These are phyloP conservation scores for Dactylorhiza incarnata DNA, from an alignment of 106 monocot species.

Conservation along the genomic window DNA sequence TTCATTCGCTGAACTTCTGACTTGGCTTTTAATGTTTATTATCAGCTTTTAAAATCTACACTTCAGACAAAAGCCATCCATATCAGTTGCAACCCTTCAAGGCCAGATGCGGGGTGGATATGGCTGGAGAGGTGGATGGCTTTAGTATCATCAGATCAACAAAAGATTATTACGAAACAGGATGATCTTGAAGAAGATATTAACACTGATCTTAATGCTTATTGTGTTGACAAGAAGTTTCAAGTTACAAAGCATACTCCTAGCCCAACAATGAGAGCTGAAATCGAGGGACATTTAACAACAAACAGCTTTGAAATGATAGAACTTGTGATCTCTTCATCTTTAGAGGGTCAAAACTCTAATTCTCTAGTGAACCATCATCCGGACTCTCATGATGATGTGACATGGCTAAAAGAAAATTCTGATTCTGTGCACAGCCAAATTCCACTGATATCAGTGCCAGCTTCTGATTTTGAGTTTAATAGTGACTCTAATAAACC, in stretches of 20 bases:
- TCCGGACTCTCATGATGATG: constrained; percentile 18
- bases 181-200: constrained; percentile 1
- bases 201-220: constrained; percentile 1
- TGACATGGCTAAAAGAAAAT: constrained; percentile 3
- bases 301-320: constrained; percentile 8
- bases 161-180: constrained; percentile 3
- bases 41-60: constrained; percentile 52
- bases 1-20: background rate
- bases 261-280: constrained; percentile 3
- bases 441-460: constrained; percentile 12
- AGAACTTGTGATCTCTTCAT: constrained; percentile 15
- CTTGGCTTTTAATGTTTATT: background rate
- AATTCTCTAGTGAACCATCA: constrained; percentile 11
- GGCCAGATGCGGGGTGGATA: constrained; percentile 56
- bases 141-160: constrained; percentile 30
- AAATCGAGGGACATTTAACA: constrained; percentile 7
- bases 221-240: background rate
- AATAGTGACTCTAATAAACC: background rate
- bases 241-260: background rate
- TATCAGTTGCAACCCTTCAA: constrained; percentile 54
- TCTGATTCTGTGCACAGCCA: constrained; percentile 8
- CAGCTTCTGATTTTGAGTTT: constrained; percentile 1
- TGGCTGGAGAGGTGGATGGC: constrained; percentile 90
- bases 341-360: constrained; percentile 2
- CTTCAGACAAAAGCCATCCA: constrained; percentile 35